Base-by-base conservation (phyloP, 805 yeast genomes). In the Ogataea paraovalis region DNA sequence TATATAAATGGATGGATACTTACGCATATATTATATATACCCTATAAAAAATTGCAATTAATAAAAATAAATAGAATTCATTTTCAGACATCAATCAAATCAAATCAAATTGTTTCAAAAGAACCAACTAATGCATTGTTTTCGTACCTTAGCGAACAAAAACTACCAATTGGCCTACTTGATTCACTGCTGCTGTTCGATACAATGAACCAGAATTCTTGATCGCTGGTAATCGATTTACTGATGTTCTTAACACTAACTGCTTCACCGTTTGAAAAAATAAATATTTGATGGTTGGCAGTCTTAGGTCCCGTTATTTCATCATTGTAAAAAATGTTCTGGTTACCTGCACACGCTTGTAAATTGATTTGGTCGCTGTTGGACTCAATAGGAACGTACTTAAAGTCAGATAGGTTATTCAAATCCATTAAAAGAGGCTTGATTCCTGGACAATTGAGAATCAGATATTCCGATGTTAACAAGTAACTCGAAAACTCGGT, bases 341-440 rank as follows among this genome's bases (percentile, higher is more conserved):
- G 38, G 12, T 34, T 34, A 4, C 38, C 38, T 18, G 38, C 3
- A 34, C 38, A 34, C 13, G 22, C 27, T 25, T 28, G 23, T 8
- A 25, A 14, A 27, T 40, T 28, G 20, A 37, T 19, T 9, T 37
- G 21, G 22, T 23, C 6, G 12, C 28, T 20, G 22, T n/a, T 32
- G 21, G 23, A 20, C 4, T 39, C 44, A 7, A 43, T 10, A 18
- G 60, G 58, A 43, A 62, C 49, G 19, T 45, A 50, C 41, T 56
- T 56, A 38, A 61, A 55, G 9, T 53, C 45, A 5, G 56, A 38
- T 12, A 47, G 28, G 37, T 58, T 56, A 16, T 43, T 42, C 19
- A 57, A 56, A 38, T 54, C 56, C 46, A 59, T 46, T 14, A 49
- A 21, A 41, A 52, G 53, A 8, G 58, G 30, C 3, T 63, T 62